Evolutionary conservation across 1,284 basidiomycete genomes (phyloP).

Genomic region (Sphagnurus paluster): DNA sequence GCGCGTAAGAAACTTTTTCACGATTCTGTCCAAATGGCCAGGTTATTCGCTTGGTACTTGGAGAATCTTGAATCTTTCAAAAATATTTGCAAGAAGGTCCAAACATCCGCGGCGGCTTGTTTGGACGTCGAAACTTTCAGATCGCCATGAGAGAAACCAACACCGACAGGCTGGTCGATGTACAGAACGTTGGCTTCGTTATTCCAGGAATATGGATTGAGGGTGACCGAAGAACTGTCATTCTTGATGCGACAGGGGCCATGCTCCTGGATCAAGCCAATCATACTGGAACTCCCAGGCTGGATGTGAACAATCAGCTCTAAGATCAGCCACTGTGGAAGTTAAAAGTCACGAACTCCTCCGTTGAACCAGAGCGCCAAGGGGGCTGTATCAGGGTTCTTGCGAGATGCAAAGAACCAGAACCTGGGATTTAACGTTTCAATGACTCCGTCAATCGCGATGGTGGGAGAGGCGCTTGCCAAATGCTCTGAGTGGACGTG

Average conservation of each 20-base stretch:
- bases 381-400: constrained; percentile 55
- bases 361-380: constrained; percentile 68
- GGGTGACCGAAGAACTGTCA: constrained; percentile 48
- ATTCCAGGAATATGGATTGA: constrained; percentile 69
- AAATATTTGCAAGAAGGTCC: constrained; percentile 69
- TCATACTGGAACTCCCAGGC: constrained; percentile 69
- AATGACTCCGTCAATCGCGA: neutral
- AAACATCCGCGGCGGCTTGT: constrained; percentile 57
- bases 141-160: constrained; percentile 60
- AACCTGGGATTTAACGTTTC: constrained; percentile 41
- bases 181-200: constrained; percentile 51
- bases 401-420: constrained; percentile 68
- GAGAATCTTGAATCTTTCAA: constrained; percentile 57
- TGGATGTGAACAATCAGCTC: constrained; percentile 12
- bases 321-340: neutral
- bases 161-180: constrained; percentile 56
- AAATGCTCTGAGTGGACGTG: constrained; percentile 51
- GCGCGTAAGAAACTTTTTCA: constrained; percentile 24
- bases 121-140: constrained; percentile 50
- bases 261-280: constrained; percentile 66
- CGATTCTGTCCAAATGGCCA: constrained; percentile 67
- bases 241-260: constrained; percentile 67
- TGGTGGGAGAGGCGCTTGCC: constrained; percentile 35
- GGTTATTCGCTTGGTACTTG: constrained; percentile 47
- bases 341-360: constrained; percentile 41